Base-by-base conservation (phyloP, 805 yeast genomes). In the Metschnikowia dekortorum region DNA sequence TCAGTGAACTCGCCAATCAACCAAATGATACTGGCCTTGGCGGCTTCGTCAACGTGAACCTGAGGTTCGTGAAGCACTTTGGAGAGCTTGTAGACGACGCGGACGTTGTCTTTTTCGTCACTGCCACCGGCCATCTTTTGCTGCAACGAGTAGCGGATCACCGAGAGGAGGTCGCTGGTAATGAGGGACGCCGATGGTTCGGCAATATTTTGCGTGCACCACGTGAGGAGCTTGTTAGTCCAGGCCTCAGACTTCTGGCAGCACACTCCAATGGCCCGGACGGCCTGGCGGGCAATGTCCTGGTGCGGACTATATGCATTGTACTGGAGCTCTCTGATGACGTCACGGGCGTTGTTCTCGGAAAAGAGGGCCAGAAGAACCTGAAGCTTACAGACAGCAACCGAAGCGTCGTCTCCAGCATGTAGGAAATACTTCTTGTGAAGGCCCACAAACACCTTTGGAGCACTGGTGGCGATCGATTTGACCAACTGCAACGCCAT, bases 21-120 rank as follows among this genome's bases (percentile, higher is more conserved):
- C 98, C 98, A 94, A 6, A 92, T 76, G 9, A 91, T 83, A 43
- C 92, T 86, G 1, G 96, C 89, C 56, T 83, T 81, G 0, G 98
- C 95, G 14, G 66, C 70, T 18, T 63, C 56, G 14, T 64, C 69
- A n/a, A 68, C 48, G 18, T 54, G 50, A 8, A 47, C 48, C 14
- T 47, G 44, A 8, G 46, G 35, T 33, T 42, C 47, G 7, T 46
- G 44, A 6, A 56, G 46, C n/a, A 53, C 45, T 37, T 43, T 35
- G 8, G 73, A 64, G 14, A 89, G 68, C 47, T 78, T 76, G 31
- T 81, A 73, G 11, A 86, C 76, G 1, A 85, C 79, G 32, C 75
- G 74, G 32, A 81, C 65, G 52, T 87, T 80, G 14, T 51, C 50
- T 8, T 50, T 38, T 7, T 31, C 41, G 18, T 70, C 74, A 7